Base-by-base conservation (phyloP, 495 filamentous ascomycete genomes). In the Penicillium cosmopolitanum region DNA sequence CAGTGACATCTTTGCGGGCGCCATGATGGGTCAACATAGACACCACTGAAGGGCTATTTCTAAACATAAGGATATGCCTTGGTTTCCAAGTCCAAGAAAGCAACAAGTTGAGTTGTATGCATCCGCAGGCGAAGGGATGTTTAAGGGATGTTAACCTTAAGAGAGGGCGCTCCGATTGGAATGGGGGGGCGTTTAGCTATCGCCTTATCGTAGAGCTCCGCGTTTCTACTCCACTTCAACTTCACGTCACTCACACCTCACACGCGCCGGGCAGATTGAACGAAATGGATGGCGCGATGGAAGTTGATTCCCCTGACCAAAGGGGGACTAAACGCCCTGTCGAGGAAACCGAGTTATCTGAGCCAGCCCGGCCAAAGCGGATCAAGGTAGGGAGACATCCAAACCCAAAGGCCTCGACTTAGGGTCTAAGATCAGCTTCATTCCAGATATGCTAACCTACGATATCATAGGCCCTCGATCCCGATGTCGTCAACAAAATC, bases 401-500 rank as follows among this genome's bases (percentile, higher is more conserved):
- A 44, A 16, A 16, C 42, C 16, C 16, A 9, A n/a, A 13, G 36
- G 4, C 16, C 16, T n/a, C 16, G 16, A 19, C 15, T n/a, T 8
- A n/a, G n/a, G n/a, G n/a, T 16, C 16, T 19, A 2, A 44, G n/a
- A 19, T 1, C 7, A 19, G 42, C 4, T 44, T 16, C 16, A 16
- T 44, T 44, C n/a, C n/a, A n/a, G 2, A 44, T 13, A 13, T 50
- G 18, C 51, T 54, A 47, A 53, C 21, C 21, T 36, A 34, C 35
- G 46, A 47, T 25, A 9, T 23, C n/a, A 19, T 50, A 96, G 91
- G 88, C 93, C 28, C 85, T 99, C 16, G 90, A 97, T 70, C 89
- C 90, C 67, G 92, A 97, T 80, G 96, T 99, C 42, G 91, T 98
- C 57, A 98, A 98, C 78, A 98, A 97, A 76, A 99, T 99, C 65